Base-by-base conservation (phyloP, 179 eudicot species). In the Corrigiola litoralis region DNA sequence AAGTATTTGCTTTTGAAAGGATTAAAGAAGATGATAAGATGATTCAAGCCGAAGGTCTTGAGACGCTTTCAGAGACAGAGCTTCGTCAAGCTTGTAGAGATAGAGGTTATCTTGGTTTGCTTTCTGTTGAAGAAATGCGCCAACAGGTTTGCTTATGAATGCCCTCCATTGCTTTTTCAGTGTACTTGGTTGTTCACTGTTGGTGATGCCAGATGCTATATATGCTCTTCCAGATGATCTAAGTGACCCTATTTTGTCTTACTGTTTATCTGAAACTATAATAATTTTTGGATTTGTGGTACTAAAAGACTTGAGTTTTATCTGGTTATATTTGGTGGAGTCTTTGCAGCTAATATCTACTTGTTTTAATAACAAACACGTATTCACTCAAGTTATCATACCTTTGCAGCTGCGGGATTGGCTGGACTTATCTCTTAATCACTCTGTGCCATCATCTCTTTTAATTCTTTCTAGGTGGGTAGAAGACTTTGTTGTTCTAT, bases 41-140 rank as follows among this genome's bases (percentile, higher is more conserved):
- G 85, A 89, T 89, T 70, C 85, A 89, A 80, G 85, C 82, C 27
- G 96, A 89, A 71, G 96, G 90, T 45, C 42, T 89, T 52, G 94
- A 89, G 61, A 81, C 96, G n/a, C 94, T 89, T 58, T 87, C 87
- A 40, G 96, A 89, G 70, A 78, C 75, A 6, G 96, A 89, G 81
- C 96, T 89, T 59, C 88, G 96, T 69, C 87, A 87, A 77, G 90
- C 89, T 32, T 89, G 96, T 82, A 72, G 90, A 60, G 90, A 85
- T 51, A 81, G 96, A 64, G 96, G 96, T 56, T 75, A 85, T 70
- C 87, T 89, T 71, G 91, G 89, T 33, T 68, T 78, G 54, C 83
- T 79, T 64, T 87, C 95, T 31, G 95, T 83, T 41, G 91, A 87
- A 53, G 96, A 89, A 79, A 89, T 89, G 96, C 88, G 87, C 13